phyloP scores from a whole-genome alignment of 2,329 filamentous ascomycete genomes.

The Curvularia sp. region DNA sequence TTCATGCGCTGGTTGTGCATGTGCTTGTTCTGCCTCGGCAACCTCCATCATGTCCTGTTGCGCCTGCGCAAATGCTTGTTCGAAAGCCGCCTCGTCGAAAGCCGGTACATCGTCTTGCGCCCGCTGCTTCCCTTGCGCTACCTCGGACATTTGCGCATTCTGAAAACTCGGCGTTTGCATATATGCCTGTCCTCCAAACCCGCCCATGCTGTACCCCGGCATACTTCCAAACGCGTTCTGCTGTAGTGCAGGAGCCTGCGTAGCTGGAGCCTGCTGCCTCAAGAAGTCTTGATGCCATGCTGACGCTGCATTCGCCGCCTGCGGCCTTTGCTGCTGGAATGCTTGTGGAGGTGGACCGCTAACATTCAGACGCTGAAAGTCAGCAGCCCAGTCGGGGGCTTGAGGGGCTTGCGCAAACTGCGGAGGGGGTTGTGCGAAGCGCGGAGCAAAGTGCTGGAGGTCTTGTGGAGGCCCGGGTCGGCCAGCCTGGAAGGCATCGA shows the following conservation, averaged over 20 bases:
- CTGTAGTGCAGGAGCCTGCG: conserved; percentile 39
- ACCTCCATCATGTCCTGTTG: conserved; percentile 51
- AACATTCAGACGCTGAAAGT: conserved; percentile 59
- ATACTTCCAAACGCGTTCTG: conserved; percentile 39
- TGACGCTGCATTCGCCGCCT: conserved; percentile 39
- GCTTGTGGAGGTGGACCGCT: conserved; percentile 53
- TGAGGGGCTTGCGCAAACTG: conserved; percentile 44
- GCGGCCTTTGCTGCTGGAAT: conserved; percentile 56
- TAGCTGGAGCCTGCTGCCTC: conserved; percentile 47
- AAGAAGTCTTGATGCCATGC: conserved; percentile 70
- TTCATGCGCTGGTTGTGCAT: conserved; percentile 25
- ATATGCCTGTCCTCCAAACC: conserved; percentile 36
- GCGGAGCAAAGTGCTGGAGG: conserved; percentile 45
- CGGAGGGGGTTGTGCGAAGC: conserved; percentile 51
- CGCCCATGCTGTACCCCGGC: conserved; percentile 39
- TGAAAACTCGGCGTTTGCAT: conserved; percentile 35
- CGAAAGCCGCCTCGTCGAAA: conserved; percentile 65
- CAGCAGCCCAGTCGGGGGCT: conserved; percentile 57
- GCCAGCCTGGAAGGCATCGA: conserved; percentile 71
- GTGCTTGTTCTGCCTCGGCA: conserved; percentile 24
- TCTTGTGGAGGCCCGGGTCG: conserved; percentile 50
- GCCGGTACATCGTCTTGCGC: conserved; percentile 48
- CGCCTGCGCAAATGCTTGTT: conserved; percentile 61
- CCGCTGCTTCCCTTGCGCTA: conserved; percentile 46
- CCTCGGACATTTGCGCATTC: conserved; percentile 30